Evolutionary conservation across 2,329 filamentous ascomycete genomes (phyloP).

Genomic region (Ascochyta pisi): DNA sequence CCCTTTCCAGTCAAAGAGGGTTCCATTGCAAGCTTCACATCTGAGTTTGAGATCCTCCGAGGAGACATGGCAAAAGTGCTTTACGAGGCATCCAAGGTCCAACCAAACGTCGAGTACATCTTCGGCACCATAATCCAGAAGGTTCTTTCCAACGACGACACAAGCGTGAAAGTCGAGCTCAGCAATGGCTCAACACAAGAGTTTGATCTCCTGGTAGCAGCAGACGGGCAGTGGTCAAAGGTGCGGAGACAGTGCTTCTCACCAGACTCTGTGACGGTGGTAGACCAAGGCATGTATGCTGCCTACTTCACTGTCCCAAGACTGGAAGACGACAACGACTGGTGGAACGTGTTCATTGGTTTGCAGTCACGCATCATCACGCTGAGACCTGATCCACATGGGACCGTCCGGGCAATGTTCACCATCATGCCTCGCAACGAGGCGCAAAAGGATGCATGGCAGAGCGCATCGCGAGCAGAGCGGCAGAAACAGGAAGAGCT

Average conservation of each 20-base stretch:
- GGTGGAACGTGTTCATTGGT: constrained; percentile 46
- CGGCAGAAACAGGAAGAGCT: constrained; percentile 50
- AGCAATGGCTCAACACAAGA: constrained; percentile 51
- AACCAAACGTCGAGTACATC: constrained; percentile 8
- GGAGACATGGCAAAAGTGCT: constrained; percentile 46
- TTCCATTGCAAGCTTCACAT: constrained; percentile 20
- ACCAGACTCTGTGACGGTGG: constrained; percentile 23
- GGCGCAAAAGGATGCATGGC: constrained; percentile 23
- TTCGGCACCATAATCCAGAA: constrained; percentile 26
- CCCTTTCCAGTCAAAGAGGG: constrained; percentile 26
- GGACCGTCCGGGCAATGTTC: constrained; percentile 45
- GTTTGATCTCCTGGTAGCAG: constrained; percentile 63
- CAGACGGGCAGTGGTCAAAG: constrained; percentile 62
- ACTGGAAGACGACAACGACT: constrained; percentile 44
- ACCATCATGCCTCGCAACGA: constrained; percentile 39
- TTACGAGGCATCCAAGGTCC: constrained; percentile 13
- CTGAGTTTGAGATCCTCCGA: constrained; percentile 39
- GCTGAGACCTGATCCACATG: constrained; percentile 32
- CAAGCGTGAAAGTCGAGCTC: constrained; percentile 51
- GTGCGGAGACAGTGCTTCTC: constrained; percentile 43
- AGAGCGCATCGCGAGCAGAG: constrained; percentile 36
- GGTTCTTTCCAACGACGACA: constrained; percentile 42
- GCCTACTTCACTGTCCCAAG: constrained; percentile 50
- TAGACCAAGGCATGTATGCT: constrained; percentile 33
- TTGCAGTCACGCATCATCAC: constrained; percentile 42